These are phyloP conservation scores for Begonia loranthoides DNA, from an alignment of 306 rosid species.

Conservation along the genomic window DNA sequence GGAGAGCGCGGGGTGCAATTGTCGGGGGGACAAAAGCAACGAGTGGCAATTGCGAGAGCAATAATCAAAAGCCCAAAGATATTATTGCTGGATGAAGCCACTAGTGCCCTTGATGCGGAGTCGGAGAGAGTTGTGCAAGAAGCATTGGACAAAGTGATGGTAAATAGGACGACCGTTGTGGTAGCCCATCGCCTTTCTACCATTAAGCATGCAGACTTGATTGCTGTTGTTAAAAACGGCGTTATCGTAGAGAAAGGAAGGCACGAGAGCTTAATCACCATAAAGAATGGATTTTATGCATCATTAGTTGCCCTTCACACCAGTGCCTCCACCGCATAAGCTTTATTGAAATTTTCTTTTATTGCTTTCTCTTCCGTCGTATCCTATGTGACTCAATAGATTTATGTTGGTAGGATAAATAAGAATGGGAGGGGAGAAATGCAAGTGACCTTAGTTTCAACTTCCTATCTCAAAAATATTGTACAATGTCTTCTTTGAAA, in stretches of 20 bases:
- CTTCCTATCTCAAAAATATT: too few species aligned
- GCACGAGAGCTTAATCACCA: slow-evolving; percentile 49
- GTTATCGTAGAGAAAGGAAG: slow-evolving; percentile 72
- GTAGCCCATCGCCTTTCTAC: slow-evolving; percentile 81
- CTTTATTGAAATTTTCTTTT: background rate
- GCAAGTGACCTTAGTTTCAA: too few species aligned
- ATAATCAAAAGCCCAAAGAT: slow-evolving; percentile 72
- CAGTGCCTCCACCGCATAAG: slow-evolving; percentile 32
- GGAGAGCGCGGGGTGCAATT: slow-evolving; percentile 80
- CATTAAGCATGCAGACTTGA: slow-evolving; percentile 68
- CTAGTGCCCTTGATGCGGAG: slow-evolving; percentile 78
- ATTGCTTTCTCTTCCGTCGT: background rate
- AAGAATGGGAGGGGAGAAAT: too few species aligned
- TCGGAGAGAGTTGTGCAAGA: slow-evolving; percentile 88
- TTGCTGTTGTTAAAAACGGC: slow-evolving; percentile 83
- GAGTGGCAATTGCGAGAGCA: slow-evolving; percentile 80
- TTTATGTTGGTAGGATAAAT: too few species aligned
- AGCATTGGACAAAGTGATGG: slow-evolving; percentile 71
- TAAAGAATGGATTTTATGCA: slow-evolving; percentile 64
- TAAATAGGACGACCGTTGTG: slow-evolving; percentile 62
- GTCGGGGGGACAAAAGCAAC: slow-evolving; percentile 81
- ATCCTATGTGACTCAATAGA: too few species aligned
- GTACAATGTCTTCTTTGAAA: too few species aligned
- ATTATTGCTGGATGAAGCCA: slow-evolving; percentile 68
- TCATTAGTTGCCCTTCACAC: slow-evolving; percentile 66